These are phyloP conservation scores for Erythrobasidium yunnanense DNA, from an alignment of 768 basidiomycete genomes.

Conservation along the genomic window DNA sequence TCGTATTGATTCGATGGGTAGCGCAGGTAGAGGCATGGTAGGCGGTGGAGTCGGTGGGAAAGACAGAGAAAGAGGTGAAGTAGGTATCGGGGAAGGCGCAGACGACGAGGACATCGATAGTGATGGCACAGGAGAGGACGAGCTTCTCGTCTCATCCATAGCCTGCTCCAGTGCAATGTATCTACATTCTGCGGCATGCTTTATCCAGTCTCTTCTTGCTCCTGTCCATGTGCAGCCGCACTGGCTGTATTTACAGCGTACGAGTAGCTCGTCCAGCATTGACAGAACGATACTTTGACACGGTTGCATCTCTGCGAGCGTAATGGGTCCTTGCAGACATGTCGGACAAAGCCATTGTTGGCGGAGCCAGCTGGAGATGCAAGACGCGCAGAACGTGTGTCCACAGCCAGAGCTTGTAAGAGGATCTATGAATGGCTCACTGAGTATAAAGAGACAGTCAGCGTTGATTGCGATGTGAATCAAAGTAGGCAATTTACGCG, in stretches of 20 bases:
- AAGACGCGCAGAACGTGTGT: background rate
- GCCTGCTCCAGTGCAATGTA: background rate
- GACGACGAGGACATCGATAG: background rate
- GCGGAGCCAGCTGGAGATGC: background rate
- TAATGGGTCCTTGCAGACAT: background rate
- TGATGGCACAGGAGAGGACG: background rate
- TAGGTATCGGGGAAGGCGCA: background rate
- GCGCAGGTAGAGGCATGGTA: too few species aligned
- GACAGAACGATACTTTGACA: background rate
- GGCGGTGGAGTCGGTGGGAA: too few species aligned
- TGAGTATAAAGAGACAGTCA: background rate
- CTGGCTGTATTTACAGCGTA: background rate
- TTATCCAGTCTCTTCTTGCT: background rate
- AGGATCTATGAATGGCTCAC: background rate
- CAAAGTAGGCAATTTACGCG: background rate
- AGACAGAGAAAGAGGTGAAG: too few species aligned
- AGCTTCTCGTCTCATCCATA: background rate
- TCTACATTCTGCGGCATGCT: background rate
- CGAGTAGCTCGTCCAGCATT: background rate
- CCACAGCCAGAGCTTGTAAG: background rate
- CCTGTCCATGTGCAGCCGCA: background rate
- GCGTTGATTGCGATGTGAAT: background rate
- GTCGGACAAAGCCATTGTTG: background rate
- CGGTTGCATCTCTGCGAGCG: background rate
- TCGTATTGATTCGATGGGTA: too few species aligned